Evolutionary conservation across 768 basidiomycete species (phyloP).

Genomic region (Crassisporium funariophilum): DNA sequence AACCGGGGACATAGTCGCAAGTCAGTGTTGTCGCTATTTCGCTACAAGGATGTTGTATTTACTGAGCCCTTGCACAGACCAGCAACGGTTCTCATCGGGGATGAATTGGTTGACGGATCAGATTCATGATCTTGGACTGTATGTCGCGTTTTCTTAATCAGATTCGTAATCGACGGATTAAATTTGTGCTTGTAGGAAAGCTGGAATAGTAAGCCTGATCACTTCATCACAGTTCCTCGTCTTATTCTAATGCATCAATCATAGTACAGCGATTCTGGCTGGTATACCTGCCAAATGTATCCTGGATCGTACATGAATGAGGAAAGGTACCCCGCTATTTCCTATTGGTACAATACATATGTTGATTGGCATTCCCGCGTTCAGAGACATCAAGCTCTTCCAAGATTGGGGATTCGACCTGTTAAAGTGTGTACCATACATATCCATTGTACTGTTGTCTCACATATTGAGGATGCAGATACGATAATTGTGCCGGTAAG

Average conservation of each 20-base stretch:
- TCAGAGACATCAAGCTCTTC: conserved; percentile 60
- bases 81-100: conserved; percentile 55
- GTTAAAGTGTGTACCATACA: conserved; percentile 48
- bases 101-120: conserved; percentile 58
- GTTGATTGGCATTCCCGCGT: too few species aligned
- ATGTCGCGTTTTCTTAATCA: conserved; percentile 18
- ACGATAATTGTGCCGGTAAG: conserved; percentile 63
- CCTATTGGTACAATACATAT: too few species aligned
- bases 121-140: conserved; percentile 62
- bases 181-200: conserved; percentile 54
- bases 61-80: conserved; percentile 34
- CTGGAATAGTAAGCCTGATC: conserved; percentile 53
- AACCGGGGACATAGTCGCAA: conserved; percentile 57
- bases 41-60: not conserved
- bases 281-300: conserved; percentile 66
- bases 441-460: not conserved
- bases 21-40: conserved; percentile 32
- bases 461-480: conserved; percentile 37
- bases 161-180: not conserved
- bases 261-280: conserved; percentile 69
- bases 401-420: conserved; percentile 69
- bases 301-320: conserved; percentile 70
- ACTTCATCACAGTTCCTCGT: too few species aligned
- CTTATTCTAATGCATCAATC: not conserved
- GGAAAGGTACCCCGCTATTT: conserved; percentile 51